phyloP scores from a whole-genome alignment of 129 eudicot genomes.

The Flaveria ramosissima region DNA sequence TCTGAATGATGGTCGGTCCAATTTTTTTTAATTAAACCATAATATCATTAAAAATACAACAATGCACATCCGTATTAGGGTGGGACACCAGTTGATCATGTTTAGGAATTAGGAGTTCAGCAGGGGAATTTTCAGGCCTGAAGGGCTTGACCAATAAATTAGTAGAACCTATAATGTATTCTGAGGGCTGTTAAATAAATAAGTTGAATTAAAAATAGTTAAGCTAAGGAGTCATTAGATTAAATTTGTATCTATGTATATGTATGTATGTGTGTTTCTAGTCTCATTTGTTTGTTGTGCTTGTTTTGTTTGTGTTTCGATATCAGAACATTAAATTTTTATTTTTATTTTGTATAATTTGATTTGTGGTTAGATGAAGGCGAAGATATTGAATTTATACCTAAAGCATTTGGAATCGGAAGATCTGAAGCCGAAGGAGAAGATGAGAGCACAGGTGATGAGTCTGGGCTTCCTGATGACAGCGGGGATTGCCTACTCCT shows the following conservation, averaged over 20 bases:
- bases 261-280: background rate
- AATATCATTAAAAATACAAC: background rate
- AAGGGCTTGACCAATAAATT: background rate
- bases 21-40: background rate
- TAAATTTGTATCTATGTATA: background rate
- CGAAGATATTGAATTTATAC: constrained; percentile 58
- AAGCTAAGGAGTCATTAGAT: background rate
- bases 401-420: constrained; percentile 58
- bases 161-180: constrained; percentile 1
- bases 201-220: background rate
- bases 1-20: background rate
- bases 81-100: constrained; percentile 17
- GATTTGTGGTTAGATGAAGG: constrained; percentile 58
- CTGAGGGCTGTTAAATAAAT: constrained; percentile 9
- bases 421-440: constrained; percentile 50
- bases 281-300: constrained; percentile 1
- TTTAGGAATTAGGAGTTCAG: background rate
- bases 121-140: background rate
- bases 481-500: constrained; percentile 38
- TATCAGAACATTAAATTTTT: constrained; percentile 1
- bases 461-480: constrained; percentile 44
- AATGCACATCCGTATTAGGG: constrained; percentile 8
- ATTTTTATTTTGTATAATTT: background rate
- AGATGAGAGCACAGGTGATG: constrained; percentile 66
- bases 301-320: constrained; percentile 1